phyloP scores from a whole-genome alignment of 2,329 filamentous ascomycete genomes.

The Penicillium sp. region DNA sequence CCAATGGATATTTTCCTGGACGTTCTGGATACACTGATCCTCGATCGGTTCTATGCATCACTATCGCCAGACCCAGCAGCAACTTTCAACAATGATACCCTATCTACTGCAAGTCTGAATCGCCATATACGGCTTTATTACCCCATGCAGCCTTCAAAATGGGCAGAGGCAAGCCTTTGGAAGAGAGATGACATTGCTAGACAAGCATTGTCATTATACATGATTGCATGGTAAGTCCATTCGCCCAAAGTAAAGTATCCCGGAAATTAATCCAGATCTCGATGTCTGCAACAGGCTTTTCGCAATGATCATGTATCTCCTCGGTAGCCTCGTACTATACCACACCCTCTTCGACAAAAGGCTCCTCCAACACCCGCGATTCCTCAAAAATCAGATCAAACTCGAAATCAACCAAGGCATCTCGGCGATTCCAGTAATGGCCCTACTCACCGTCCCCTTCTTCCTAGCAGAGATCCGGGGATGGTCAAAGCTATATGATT shows the following conservation, averaged over 20 bases:
- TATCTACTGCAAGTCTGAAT: constrained; percentile 15
- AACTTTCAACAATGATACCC: not conserved
- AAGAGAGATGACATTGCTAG: constrained; percentile 30
- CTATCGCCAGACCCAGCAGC: constrained; percentile 17
- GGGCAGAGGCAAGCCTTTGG: constrained; percentile 30
- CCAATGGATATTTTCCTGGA: constrained; percentile 84
- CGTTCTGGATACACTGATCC: constrained; percentile 70
- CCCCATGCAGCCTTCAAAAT: constrained; percentile 26
- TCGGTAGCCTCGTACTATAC: constrained; percentile 79
- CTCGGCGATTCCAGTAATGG: constrained; percentile 73
- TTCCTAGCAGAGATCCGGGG: constrained; percentile 82
- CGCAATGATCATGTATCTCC: constrained; percentile 76
- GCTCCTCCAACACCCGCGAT: constrained; percentile 83
- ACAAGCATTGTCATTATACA: constrained; percentile 30
- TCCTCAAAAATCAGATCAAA: constrained; percentile 84
- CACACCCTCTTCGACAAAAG: constrained; percentile 86
- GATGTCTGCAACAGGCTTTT: constrained; percentile 65
- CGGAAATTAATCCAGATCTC: not conserved
- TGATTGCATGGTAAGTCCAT: constrained; percentile 28
- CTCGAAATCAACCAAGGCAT: constrained; percentile 80
- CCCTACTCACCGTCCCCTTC: constrained; percentile 72
- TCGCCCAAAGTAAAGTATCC: not conserved
- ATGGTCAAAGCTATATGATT: constrained; percentile 81
- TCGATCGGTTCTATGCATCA: constrained; percentile 71
- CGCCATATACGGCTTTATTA: constrained; percentile 28